phyloP scores from a whole-genome alignment of 2,329 filamentous ascomycete genomes.

The Pseudogymnoascus pannorum region DNA sequence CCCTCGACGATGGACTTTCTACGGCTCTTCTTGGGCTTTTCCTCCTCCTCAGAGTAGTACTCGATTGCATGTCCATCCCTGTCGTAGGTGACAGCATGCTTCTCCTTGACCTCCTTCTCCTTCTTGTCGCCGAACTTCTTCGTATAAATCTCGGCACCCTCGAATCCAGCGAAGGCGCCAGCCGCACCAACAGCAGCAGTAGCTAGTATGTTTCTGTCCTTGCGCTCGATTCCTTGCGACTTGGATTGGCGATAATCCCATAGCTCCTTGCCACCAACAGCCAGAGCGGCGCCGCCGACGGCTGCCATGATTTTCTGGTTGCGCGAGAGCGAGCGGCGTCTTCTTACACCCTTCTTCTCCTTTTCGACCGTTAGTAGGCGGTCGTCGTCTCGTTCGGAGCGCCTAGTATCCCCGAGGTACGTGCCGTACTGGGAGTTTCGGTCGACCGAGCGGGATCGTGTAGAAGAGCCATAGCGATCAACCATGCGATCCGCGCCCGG shows the following conservation, averaged over 20 bases:
- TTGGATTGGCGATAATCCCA: slow-evolving; percentile 53
- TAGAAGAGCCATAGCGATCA: slow-evolving; percentile 33
- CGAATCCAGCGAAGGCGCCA: slow-evolving; percentile 56
- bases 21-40: slow-evolving; percentile 47
- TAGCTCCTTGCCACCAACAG: slow-evolving; percentile 59
- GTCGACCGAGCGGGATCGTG: slow-evolving; percentile 58
- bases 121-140: slow-evolving; percentile 40
- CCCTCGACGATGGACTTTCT: slow-evolving; percentile 59
- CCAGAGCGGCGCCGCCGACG: slow-evolving; percentile 56
- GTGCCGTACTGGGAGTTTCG: slow-evolving; percentile 54
- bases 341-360: slow-evolving; percentile 46
- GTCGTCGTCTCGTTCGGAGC: slow-evolving; percentile 38
- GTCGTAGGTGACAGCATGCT: slow-evolving; percentile 45
- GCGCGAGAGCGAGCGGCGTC: slow-evolving; percentile 48
- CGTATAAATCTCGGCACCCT: slow-evolving; percentile 55
- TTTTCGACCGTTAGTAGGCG: slow-evolving; percentile 49
- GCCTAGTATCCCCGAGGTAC: slow-evolving; percentile 44
- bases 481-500: slow-evolving; percentile 36
- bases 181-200: slow-evolving; percentile 56
- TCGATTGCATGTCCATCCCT: slow-evolving; percentile 45
- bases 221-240: slow-evolving; percentile 38
- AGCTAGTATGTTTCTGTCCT: slow-evolving; percentile 49
- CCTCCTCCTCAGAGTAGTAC: slow-evolving; percentile 50
- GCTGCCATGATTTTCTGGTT: slow-evolving; percentile 61
- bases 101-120: slow-evolving; percentile 46